These are phyloP conservation scores for Physaria fendleri DNA, from an alignment of 345 rosid genomes.

Conservation along the genomic window DNA sequence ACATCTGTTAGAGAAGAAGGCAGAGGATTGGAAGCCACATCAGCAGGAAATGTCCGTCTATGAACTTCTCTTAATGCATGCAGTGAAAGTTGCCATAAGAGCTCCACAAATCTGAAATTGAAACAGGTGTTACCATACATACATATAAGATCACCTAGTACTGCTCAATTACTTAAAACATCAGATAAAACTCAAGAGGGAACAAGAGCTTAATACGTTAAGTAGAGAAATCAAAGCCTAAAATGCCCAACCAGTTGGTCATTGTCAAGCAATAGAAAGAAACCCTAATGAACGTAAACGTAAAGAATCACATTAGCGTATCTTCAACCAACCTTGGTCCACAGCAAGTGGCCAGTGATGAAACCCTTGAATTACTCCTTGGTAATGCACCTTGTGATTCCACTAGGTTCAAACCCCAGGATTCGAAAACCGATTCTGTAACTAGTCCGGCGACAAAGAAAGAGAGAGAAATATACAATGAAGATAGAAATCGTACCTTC, in stretches of 20 bases:
- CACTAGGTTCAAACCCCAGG: constrained; percentile 1
- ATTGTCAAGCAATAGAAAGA: neutral
- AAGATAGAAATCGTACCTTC: constrained; percentile 43
- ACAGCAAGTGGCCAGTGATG: constrained; percentile 97
- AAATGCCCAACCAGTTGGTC: neutral
- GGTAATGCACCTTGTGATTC: constrained; percentile 99
- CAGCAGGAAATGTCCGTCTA: constrained; percentile 83
- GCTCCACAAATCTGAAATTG: constrained; percentile 89
- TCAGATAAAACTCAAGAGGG: neutral
- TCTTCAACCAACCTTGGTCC: constrained; percentile 77
- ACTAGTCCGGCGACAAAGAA: constrained; percentile 8
- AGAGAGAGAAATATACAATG: neutral
- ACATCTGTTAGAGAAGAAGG: constrained; percentile 97
- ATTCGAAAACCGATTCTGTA: constrained; percentile 1
- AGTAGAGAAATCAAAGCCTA: neutral
- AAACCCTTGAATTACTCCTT: constrained; percentile 97
- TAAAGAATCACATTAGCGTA: constrained; percentile 1
- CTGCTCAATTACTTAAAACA: neutral
- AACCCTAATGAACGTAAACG: neutral
- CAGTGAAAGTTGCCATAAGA: constrained; percentile 96
- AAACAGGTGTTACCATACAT: neutral
- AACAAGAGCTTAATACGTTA: neutral
- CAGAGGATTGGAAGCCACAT: constrained; percentile 74
- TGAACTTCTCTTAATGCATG: constrained; percentile 97
- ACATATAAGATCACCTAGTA: neutral